phyloP scores from a whole-genome alignment of 2,329 filamentous ascomycete species.

The Penicillium rolfsii region DNA sequence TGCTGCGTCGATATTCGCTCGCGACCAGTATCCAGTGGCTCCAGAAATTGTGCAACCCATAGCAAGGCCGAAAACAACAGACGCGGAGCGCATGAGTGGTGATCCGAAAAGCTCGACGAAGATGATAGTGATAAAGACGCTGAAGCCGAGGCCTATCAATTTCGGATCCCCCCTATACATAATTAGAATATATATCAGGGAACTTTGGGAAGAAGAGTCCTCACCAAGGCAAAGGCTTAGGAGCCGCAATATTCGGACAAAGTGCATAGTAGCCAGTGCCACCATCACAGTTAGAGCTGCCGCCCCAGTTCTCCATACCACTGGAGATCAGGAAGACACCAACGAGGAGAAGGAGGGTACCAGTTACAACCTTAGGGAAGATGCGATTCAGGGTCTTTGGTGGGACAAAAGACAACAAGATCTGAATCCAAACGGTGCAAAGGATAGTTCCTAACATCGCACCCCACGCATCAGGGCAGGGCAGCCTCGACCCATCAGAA shows the following conservation, averaged over 20 bases:
- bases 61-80: slow-evolving; percentile 74
- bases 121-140: slow-evolving; percentile 78
- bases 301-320: slow-evolving; percentile 78
- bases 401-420: slow-evolving; percentile 74
- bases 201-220: accelerated
- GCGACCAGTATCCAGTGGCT: slow-evolving; percentile 76
- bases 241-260: slow-evolving; percentile 70
- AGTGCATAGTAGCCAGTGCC: slow-evolving; percentile 68
- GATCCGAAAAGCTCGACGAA: slow-evolving; percentile 79
- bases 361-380: slow-evolving; percentile 79
- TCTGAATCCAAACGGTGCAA: slow-evolving; percentile 69
- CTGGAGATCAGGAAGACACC: slow-evolving; percentile 72
- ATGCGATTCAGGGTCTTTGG: slow-evolving; percentile 69
- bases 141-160: slow-evolving; percentile 78
- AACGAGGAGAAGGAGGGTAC: slow-evolving; percentile 71
- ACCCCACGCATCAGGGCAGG: slow-evolving; percentile 77
- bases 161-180: slow-evolving; percentile 64
- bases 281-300: slow-evolving; percentile 45
- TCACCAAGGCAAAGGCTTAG: slow-evolving; percentile 71
- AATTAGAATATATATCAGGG: background rate
- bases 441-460: slow-evolving; percentile 71
- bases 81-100: slow-evolving; percentile 81
- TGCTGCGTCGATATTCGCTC: slow-evolving; percentile 71
- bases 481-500: slow-evolving; percentile 65
- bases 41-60: slow-evolving; percentile 78